Conservation (phyloP, 768 basidiomycete genomes). For the Pluteus cervinus region DNA sequence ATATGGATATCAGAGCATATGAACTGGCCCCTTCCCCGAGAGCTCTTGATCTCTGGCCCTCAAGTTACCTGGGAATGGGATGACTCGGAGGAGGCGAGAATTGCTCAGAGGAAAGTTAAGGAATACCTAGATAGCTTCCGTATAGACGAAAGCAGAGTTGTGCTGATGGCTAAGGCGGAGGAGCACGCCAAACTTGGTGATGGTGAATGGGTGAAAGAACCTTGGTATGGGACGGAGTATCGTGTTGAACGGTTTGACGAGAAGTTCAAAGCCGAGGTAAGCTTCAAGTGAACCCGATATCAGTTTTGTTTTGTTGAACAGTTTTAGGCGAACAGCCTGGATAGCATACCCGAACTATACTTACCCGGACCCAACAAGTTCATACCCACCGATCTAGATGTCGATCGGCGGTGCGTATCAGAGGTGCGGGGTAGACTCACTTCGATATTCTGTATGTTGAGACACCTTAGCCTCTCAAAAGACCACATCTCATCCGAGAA, state of each 20-base stretch:
- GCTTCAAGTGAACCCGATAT: slow-evolving; percentile 3
- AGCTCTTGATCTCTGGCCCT: slow-evolving; percentile 67
- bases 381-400: slow-evolving; percentile 80
- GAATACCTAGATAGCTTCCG: slow-evolving; percentile 57
- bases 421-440: slow-evolving; percentile 38
- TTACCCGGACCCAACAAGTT: slow-evolving; percentile 88
- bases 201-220: slow-evolving; percentile 65
- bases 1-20: slow-evolving; percentile 69
- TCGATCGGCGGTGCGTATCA: slow-evolving; percentile 64
- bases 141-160: slow-evolving; percentile 56
- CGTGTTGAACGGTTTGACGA: slow-evolving; percentile 63
- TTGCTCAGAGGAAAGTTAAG: slow-evolving; percentile 44
- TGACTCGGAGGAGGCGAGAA: slow-evolving; percentile 30
- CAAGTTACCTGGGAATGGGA: slow-evolving; percentile 74
- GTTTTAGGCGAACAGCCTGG: slow-evolving; percentile 53
- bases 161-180: slow-evolving; percentile 74
- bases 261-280: slow-evolving; percentile 52
- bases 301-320: slow-evolving; percentile 3
- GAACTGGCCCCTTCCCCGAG: slow-evolving; percentile 76
- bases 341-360: slow-evolving; percentile 61
- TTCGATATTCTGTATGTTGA: slow-evolving; percentile 5
- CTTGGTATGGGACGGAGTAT: slow-evolving; percentile 92
- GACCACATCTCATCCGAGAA: slow-evolving; percentile 73
- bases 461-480: slow-evolving; percentile 52
- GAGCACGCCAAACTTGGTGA: slow-evolving; percentile 46